phyloP scores from a whole-genome alignment of 495 filamentous ascomycete genomes.

The Beverwykella pulmonaria region DNA sequence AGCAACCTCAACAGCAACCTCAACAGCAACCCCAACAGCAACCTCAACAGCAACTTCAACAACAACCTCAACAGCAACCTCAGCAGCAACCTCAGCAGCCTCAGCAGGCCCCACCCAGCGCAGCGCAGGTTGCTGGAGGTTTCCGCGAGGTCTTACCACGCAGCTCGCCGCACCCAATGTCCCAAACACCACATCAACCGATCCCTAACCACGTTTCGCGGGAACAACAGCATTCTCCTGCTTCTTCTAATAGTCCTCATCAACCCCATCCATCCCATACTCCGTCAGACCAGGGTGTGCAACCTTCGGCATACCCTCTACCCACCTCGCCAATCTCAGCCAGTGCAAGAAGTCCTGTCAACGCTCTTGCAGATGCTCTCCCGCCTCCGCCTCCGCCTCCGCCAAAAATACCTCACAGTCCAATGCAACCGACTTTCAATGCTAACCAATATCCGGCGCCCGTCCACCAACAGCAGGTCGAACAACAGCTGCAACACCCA shows the following conservation, averaged over 20 bases:
- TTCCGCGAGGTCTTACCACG: conserved; percentile 35
- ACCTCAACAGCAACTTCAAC: too few relatives aligned
- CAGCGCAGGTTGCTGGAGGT: conserved; percentile 8
- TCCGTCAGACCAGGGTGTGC: conserved; percentile 18
- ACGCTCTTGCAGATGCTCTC: conserved; percentile 16
- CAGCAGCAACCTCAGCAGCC: too few relatives aligned
- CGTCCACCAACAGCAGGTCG: background rate
- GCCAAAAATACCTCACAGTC: conserved; percentile 29
- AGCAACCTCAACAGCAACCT: too few relatives aligned
- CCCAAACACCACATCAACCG: conserved; percentile 3
- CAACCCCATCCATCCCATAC: conserved; percentile 28
- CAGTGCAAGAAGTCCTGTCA: conserved; percentile 21
- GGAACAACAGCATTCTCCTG: conserved; percentile 7
- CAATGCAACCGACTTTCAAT: conserved; percentile 15
- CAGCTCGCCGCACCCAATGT: conserved; percentile 31
- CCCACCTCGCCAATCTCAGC: conserved; percentile 28
- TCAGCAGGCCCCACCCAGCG: conserved; percentile 1
- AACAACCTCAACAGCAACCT: too few relatives aligned
- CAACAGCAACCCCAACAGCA: too few relatives aligned
- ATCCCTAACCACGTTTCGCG: background rate
- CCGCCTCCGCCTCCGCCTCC: conserved; percentile 34
- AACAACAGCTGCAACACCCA: conserved; percentile 3
- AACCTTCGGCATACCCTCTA: conserved; percentile 30
- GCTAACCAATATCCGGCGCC: background rate
- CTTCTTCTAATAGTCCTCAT: conserved; percentile 18